Evolutionary conservation across 129 eudicot genomes (phyloP).

Genomic region (Centaurea solstitialis): DNA sequence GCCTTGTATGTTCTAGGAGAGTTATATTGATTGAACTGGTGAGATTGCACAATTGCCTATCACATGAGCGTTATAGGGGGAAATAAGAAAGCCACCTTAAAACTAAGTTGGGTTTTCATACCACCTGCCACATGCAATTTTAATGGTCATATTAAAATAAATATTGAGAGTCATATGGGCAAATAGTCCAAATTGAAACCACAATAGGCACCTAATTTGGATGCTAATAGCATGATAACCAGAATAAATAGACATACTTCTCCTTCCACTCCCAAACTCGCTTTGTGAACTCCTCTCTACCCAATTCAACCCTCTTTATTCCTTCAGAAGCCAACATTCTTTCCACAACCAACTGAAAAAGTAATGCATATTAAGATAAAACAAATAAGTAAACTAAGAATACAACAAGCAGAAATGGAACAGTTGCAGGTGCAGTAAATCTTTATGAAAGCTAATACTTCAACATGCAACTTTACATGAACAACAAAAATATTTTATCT

Average conservation of each 20-base stretch:
- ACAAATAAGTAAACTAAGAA: conserved; percentile 11
- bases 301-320: conserved; percentile 81
- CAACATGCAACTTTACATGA: conserved; percentile 6
- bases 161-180: neutral
- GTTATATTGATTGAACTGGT: neutral
- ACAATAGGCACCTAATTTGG: neutral
- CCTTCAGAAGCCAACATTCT: conserved; percentile 95
- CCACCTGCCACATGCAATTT: neutral
- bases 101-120: neutral
- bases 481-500: neutral
- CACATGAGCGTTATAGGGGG: neutral
- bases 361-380: neutral
- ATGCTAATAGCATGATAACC: conserved; percentile 2
- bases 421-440: neutral
- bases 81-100: neutral
- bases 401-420: neutral
- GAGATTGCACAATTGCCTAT: neutral
- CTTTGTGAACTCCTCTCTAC: conserved; percentile 91
- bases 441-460: neutral
- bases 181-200: neutral
- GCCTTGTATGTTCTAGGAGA: neutral
- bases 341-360: conserved; percentile 93
- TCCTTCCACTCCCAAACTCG: conserved; percentile 99
- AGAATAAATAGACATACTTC: conserved; percentile 56
- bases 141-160: neutral